Conservation (phyloP, 2,329 filamentous ascomycete species). For the Claviceps pazoutovae region DNA sequence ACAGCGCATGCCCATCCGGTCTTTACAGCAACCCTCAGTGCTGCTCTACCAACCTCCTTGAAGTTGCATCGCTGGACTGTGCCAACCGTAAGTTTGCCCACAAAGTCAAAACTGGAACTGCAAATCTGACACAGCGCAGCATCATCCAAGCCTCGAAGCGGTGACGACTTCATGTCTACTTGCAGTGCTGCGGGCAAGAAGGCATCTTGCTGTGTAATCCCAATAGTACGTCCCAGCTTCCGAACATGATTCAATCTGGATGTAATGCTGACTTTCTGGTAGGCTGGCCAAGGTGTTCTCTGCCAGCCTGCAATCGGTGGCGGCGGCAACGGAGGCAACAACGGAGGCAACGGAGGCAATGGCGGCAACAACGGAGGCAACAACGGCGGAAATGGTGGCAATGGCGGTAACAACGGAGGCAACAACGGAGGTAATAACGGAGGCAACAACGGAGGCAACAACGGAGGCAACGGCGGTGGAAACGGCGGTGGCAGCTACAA, state of each 20-base stretch:
- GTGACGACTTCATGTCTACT: constrained; percentile 1
- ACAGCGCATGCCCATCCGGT: constrained; percentile 8
- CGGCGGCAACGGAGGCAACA: neutral
- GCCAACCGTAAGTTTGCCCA: constrained; percentile 3
- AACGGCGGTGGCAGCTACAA: neutral
- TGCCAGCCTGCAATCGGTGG: neutral
- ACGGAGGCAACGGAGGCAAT: neutral
- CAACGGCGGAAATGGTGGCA: neutral
- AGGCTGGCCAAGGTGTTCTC: constrained; percentile 2
- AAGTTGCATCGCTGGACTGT: constrained; percentile 33
- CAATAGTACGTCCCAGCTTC: constrained; percentile 2
- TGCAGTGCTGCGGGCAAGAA: constrained; percentile 3
- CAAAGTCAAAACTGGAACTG: neutral
- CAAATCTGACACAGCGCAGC: neutral
- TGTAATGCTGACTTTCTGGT: neutral
- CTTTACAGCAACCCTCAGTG: constrained; percentile 24
- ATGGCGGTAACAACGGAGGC: neutral
- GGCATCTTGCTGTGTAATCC: constrained; percentile 7
- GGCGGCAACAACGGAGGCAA: neutral
- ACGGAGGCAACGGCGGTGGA: neutral
- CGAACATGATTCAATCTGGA: neutral
- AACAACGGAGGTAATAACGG: neutral
- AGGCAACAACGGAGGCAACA: neutral
- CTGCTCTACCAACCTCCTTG: constrained; percentile 34
- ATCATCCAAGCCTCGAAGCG: neutral